Conservation (phyloP, 495 filamentous ascomycete genomes). For the Daldinia concentrica region DNA sequence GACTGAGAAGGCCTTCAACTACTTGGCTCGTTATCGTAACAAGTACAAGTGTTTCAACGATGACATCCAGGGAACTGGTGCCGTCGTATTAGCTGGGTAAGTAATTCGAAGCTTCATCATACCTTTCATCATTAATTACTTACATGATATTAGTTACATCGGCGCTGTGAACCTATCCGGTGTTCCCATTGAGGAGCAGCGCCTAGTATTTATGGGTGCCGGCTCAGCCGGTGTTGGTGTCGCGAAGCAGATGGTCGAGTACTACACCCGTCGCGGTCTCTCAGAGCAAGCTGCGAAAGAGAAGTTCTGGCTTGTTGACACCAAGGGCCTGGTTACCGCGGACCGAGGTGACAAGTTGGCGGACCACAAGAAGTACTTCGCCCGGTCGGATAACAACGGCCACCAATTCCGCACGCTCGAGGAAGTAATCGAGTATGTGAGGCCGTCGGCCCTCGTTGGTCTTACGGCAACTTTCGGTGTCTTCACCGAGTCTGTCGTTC, state of each 20-base stretch:
- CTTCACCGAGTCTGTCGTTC: slow-evolving; percentile 88
- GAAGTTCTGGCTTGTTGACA: slow-evolving; percentile 98
- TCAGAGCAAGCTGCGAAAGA: slow-evolving; percentile 88
- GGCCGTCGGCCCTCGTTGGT: slow-evolving; percentile 93
- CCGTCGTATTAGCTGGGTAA: slow-evolving; percentile 88
- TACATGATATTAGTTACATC: slow-evolving; percentile 69
- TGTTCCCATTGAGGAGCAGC: slow-evolving; percentile 87
- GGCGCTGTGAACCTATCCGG: slow-evolving; percentile 90
- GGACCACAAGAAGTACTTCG: slow-evolving; percentile 98
- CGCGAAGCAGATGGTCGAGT: slow-evolving; percentile 94
- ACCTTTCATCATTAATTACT: slow-evolving; percentile 19
- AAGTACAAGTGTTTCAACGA: slow-evolving; percentile 97
- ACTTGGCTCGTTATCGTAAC: slow-evolving; percentile 86
- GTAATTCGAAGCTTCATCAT: slow-evolving; percentile 11
- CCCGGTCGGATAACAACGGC: slow-evolving; percentile 89
- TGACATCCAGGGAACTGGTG: slow-evolving; percentile 97
- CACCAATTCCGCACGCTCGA: slow-evolving; percentile 89
- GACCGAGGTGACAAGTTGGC: slow-evolving; percentile 95
- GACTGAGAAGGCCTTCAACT: slow-evolving; percentile 89
- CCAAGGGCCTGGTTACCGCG: slow-evolving; percentile 90
- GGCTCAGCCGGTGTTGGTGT: slow-evolving; percentile 96
- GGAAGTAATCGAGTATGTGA: slow-evolving; percentile 90
- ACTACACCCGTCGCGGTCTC: slow-evolving; percentile 91
- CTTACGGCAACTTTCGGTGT: slow-evolving; percentile 93
- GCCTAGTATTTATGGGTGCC: slow-evolving; percentile 94